Evolutionary conservation across 1,284 basidiomycete species (phyloP), one percentile per base, ranked within the genome.

Genomic region (Naganishia liquefaciens): DNA sequence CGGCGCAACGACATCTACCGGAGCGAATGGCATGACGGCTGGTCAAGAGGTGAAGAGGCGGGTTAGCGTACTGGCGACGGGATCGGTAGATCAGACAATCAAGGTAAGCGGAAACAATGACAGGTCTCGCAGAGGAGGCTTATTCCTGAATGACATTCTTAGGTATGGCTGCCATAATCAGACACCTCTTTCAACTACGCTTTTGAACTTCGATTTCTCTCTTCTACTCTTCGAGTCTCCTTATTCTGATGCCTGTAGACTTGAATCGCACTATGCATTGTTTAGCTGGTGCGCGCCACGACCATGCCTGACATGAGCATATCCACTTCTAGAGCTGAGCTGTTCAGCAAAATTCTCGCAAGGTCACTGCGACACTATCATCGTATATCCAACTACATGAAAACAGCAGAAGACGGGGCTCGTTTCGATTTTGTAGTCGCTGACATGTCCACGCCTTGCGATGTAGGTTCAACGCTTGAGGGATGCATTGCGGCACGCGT

Each of bases 41-140:
- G 85, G 85, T 74, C 70, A 85, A 72, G 77, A 58, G 76, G 80
- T 69, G 77, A 83, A 82, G 70, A 84, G 87, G 75, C 73, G 86
- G 64, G 84, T 90, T 65, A 91, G 91, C 73, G 89, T 92, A 15
- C 80, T 91, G 53, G 90, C 90, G 39, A 89, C 89, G 10, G 90
- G 88, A 5, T 87, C 87, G 53, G 87, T 90, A 25, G 90, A 92
- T 76, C 87, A 90, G 78, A 80, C 77, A 19, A 73, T 82, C 69
- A 82, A 80, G 72, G 77, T 81, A 25, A n/a, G 23, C 10, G 46
- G 30, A 7, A 37, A 37, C 13, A 5, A 19, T n/a, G 17, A 5
- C 5, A 37, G 11, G 21, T 4, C 21, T 47, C 21, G 21, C 47
- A 21, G 47, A 5, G 3, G 13, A 15, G 23, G 7, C 51, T 39